Percentiles rank a stretch among this genome's conserved stretches.
Evolutionary conservation across 2,329 filamentous ascomycete species (phyloP).

Genomic region (Aspergillus pseudoterreus): DNA sequence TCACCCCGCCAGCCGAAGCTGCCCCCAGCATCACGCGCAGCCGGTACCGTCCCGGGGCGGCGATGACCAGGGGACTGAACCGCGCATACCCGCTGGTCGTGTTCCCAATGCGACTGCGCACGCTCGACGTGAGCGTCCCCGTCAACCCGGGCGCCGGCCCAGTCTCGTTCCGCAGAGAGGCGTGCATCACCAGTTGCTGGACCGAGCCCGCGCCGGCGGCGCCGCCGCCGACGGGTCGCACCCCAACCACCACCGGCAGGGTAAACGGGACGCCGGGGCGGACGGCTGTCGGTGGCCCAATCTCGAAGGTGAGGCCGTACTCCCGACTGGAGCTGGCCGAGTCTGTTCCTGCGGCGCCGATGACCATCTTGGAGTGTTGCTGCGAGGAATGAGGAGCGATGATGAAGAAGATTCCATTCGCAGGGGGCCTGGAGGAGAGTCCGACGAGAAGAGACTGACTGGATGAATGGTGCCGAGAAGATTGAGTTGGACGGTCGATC

Average conservation of each 20-base stretch:
- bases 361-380: slow-evolving; percentile 17
- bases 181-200: slow-evolving; percentile 27
- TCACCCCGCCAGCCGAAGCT: slow-evolving; percentile 25
- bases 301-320: slow-evolving; percentile 29
- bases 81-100: slow-evolving; percentile 28
- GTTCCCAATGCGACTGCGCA: slow-evolving; percentile 28
- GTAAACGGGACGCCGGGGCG: slow-evolving; percentile 26
- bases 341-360: slow-evolving; percentile 1
- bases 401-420: background rate
- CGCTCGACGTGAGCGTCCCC: slow-evolving; percentile 29
- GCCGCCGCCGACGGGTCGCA: slow-evolving; percentile 24
- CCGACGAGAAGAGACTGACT: too few species aligned
- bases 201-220: slow-evolving; percentile 14
- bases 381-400: background rate
- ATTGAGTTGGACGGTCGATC: background rate
- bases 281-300: slow-evolving; percentile 23
- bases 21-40: slow-evolving; percentile 30
- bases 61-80: slow-evolving; percentile 25
- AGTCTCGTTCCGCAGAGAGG: slow-evolving; percentile 25
- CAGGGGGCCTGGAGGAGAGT: too few species aligned
- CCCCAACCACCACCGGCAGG: slow-evolving; percentile 28
- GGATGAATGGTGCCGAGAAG: background rate
- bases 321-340: slow-evolving; percentile 21
- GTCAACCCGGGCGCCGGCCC: slow-evolving; percentile 18
- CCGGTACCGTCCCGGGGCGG: slow-evolving; percentile 26